Base-by-base conservation (phyloP, 2,329 filamentous ascomycete species). In the Trichoderma sp. region DNA sequence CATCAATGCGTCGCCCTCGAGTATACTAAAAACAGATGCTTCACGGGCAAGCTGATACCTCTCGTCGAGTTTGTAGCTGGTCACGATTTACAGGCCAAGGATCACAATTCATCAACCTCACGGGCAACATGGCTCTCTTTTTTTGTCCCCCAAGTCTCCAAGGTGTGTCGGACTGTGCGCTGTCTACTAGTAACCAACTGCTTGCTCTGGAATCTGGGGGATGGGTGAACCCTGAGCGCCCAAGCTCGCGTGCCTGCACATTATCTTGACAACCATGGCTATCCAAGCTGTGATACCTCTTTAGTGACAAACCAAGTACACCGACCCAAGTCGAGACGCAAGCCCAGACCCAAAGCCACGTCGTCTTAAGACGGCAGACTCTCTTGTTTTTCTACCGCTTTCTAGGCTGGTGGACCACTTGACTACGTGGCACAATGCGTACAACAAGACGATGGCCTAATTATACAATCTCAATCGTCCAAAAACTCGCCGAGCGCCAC, bases 1-100 rank as follows among this genome's bases (percentile, higher is more conserved):
- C 56, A 60, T 69, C 68, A 63, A 66, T 67, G 57, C 37, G 56
- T 63, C 37, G 48, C 59, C 50, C 19, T 45, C 42, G 54, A 39
- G 42, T 45, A 48, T 53, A 27, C 48, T 37, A 39, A 56, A 59
- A 57, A 19, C 32, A 54, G 39, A 45, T 48, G 56, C 56, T 2
- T 48, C 60, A 53, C 19, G 34, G 54, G 17, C 34, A 54, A 59
- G 34, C 15, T 50, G 48, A 25, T 25, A 15, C 22, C n/a, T 52
- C 42, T 56, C 5, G 17, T 34, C 29, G 9, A 50, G 37, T 48
- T 60, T 60, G 39, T 15, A 22, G 45, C 39, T 35, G 59, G 42
- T 19, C 32, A 42, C 13, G n/a, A 39, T 15, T 32, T 32, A 53
- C 35, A 25, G 27, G 50, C 35, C n/a, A 34, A 22, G 29, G 25